A percentile compares a stretch with the other conserved stretches of the same genome.
phyloP scores from a whole-genome alignment of 345 rosid species.

The Acer saccharum region DNA sequence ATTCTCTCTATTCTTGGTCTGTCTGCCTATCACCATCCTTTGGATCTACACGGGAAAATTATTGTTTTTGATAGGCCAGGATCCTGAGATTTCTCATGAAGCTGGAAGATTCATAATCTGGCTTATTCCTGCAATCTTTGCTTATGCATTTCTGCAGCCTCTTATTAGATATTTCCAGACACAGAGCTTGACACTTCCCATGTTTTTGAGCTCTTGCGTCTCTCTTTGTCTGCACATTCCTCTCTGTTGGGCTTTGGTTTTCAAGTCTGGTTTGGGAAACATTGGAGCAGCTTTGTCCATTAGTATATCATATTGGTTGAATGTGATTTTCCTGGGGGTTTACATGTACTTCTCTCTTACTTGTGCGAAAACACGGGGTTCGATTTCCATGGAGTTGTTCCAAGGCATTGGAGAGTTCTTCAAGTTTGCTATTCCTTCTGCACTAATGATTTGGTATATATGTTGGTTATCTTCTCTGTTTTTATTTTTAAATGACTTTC shows the following conservation, averaged over 20 bases:
- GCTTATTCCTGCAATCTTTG: conserved; percentile 62
- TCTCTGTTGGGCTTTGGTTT: conserved; percentile 63
- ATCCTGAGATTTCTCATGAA: conserved; percentile 55
- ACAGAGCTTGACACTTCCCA: conserved; percentile 56
- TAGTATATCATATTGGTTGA: conserved; percentile 55
- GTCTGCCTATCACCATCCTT: conserved; percentile 49
- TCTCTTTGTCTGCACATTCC: conserved; percentile 48
- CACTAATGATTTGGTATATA: conserved; percentile 68
- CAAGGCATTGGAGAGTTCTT: conserved; percentile 57
- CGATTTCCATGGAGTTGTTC: conserved; percentile 48
- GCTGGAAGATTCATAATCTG: conserved; percentile 57
- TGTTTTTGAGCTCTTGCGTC: conserved; percentile 50
- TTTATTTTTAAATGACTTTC: not conserved
- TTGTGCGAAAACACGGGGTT: conserved; percentile 49
- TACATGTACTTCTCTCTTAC: conserved; percentile 48
- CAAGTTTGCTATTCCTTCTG: conserved; percentile 70
- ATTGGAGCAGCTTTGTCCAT: conserved; percentile 59
- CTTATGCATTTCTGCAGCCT: conserved; percentile 59
- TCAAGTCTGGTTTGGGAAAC: conserved; percentile 47
- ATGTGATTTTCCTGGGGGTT: conserved; percentile 43
- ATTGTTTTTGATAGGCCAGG: conserved; percentile 58
- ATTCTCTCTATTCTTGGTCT: conserved; percentile 41
- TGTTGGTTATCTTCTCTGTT: not conserved
- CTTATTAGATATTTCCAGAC: conserved; percentile 58
- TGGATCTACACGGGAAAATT: conserved; percentile 60